Evolutionary conservation across 306 rosid species (phyloP).

Genomic region (barrel medic (Medicago truncatula)): DNA sequence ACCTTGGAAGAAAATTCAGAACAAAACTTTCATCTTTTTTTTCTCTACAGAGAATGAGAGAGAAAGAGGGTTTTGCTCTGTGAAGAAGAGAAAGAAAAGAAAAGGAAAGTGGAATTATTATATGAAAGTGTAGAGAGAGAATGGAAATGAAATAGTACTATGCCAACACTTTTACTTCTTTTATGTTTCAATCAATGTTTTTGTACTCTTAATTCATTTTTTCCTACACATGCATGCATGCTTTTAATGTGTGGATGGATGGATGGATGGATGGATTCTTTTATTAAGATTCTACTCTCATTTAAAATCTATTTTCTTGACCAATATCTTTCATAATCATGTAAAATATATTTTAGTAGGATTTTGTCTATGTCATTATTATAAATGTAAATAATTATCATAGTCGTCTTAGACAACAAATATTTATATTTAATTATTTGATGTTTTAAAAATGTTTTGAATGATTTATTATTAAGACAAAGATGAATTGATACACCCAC

Average conservation of each 20-base stretch:
- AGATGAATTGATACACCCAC: too few species aligned
- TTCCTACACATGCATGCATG: background rate
- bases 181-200: background rate
- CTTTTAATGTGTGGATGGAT: background rate
- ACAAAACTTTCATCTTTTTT: background rate
- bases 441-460: too few species aligned
- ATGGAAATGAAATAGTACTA: background rate
- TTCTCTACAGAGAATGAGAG: background rate
- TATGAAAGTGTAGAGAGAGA: conserved; percentile 36
- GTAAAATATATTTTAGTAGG: too few species aligned
- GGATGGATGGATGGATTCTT: background rate
- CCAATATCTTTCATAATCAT: background rate
- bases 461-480: too few species aligned
- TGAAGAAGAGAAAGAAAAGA: background rate
- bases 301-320: background rate
- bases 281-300: background rate
- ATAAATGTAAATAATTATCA: too few species aligned
- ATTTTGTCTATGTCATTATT: too few species aligned
- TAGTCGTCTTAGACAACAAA: too few species aligned
- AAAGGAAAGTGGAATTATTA: background rate
- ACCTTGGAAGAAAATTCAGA: conserved; percentile 41
- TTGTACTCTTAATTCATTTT: background rate
- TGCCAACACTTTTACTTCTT: background rate
- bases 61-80: background rate
- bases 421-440: too few species aligned